Evolutionary conservation across 345 rosid genomes (phyloP), one percentile per base, ranked within the genome.

Genomic region (Euclidium syriacum): DNA sequence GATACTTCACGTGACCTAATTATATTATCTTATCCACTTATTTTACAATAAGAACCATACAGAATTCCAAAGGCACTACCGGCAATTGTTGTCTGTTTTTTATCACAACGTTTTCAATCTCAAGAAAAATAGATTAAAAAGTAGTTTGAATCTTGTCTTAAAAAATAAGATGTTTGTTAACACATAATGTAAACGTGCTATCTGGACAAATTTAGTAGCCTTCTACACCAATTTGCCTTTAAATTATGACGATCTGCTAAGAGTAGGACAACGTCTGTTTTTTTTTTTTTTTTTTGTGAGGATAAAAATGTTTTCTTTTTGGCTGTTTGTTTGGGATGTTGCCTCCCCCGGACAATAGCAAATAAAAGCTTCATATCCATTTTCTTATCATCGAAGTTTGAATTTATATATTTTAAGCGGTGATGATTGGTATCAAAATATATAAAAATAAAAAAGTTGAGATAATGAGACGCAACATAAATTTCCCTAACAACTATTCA

Each of bases 271-370:
- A 63, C 32, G 17, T 46, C 19, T 6, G 32, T 11, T 52, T 50
- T 29, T 5, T 7, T 14, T 16, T 52, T 33, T 7, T 52, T 5
- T 30, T 30, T 11, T 20, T 52, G 0, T 26, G 8, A 19, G 14
- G 29, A 38, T n/a, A n/a, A 60, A 55, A 18, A 2, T 8, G 10
- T 24, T 11, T 4, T 0, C 4, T 2, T 48, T 50, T 54, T 55
- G 56, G 30, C 19, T 66, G 57, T 56, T 54, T 36, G 34, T 47
- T 26, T 14, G 50, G 32, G 71, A 47, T 57, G 64, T 57, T 57
- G 71, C 64, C 71, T 67, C 5, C 71, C 64, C 58, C 50, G 27
- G 58, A 67, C 57, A 34, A 56, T 17, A 36, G 18, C 64, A 27
- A 19, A 6, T 36, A 27, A 14, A n/a, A 52, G 9, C 25, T 53